A percentile compares a stretch with the other conserved stretches of the same genome.
Conservation (phyloP, 2,329 filamentous ascomycete genomes). For the Monosporascus cannonballus region DNA sequence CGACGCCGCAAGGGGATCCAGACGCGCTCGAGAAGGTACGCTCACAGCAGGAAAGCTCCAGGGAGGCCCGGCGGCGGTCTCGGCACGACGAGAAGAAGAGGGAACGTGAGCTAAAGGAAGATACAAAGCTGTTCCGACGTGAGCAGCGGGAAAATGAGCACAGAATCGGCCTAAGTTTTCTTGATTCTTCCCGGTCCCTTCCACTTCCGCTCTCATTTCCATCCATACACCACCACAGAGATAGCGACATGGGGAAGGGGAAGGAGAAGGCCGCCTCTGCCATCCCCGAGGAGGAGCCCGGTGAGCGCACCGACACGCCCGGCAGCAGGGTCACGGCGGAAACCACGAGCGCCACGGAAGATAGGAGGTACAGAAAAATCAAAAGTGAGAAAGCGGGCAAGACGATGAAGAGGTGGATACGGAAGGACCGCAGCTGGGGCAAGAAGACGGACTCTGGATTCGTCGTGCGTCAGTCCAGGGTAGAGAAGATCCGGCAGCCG, state of each 20-base stretch:
- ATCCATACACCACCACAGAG: background rate
- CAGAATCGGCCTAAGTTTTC: background rate
- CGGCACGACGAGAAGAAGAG: slow-evolving; percentile 16
- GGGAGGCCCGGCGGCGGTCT: slow-evolving; percentile 14
- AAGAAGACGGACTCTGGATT: slow-evolving; percentile 28
- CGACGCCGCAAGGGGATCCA: slow-evolving; percentile 7
- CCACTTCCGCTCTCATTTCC: background rate
- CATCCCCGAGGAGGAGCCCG: background rate
- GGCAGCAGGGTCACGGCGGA: slow-evolving; percentile 11
- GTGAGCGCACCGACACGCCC: slow-evolving; percentile 1
- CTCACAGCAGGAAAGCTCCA: slow-evolving; percentile 12
- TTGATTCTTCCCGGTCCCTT: background rate
- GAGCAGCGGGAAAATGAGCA: slow-evolving; percentile 5
- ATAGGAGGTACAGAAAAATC: background rate
- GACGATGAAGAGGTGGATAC: slow-evolving; percentile 4
- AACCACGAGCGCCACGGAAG: background rate
- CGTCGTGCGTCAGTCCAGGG: slow-evolving; percentile 20
- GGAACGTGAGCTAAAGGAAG: slow-evolving; percentile 10
- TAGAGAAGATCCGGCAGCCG: slow-evolving; percentile 22
- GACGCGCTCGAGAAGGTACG: slow-evolving; percentile 12
- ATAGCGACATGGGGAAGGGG: slow-evolving; percentile 13
- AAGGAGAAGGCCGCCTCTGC: background rate
- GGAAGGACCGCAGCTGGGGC: slow-evolving; percentile 16
- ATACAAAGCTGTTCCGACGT: slow-evolving; percentile 6
- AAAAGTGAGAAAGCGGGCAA: background rate